Base-by-base conservation (phyloP, 2,329 filamentous ascomycete species). In the Stenocarpella maydis region DNA sequence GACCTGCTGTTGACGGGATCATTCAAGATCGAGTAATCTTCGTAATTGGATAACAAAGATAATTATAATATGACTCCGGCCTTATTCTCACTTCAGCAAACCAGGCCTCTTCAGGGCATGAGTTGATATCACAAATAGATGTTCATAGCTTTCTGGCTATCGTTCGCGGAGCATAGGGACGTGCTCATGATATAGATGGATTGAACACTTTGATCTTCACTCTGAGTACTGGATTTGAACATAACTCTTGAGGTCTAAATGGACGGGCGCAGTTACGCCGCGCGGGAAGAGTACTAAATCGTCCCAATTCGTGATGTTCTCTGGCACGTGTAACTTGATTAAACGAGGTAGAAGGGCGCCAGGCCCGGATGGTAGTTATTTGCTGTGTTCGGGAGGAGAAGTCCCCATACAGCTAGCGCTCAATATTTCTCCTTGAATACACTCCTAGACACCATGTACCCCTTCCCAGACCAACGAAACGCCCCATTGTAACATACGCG, bases 1-100 rank as follows among this genome's bases (percentile, higher is more conserved):
- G 76, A 82, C 47, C 70, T 87, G 71, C 80, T 80, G 28, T 75
- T 86, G 39, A 73, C 77, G 39, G 81, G 80, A 5, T 77, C 74
- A 9, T 72, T 86, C 47, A 69, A 55, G 41, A 71, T 71, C 8
- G 52, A 66, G 47, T 67, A 55, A 55, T 61, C 31, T 61, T 21
- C 17, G 2, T 61, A 61, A 61, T 47, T 4, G 2, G 31, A 17
- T 61, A 61, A 61, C 45, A 31, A 17, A 69, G 21, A 28, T 15
- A 31, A 31, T 4, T 10, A 24, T 28, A 41, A 15, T 21, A 8
- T 31, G 31, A 31, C 8, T 31, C 31, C 31, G 8, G 31, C 8
- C 31, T 31, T 31, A 31, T 31, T 31, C 31, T 31, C 4, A 8
- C 31, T 31, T 31, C 31, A 4, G 1, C 15, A 6, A 8, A 28